phyloP scores from a whole-genome alignment of 352 stramenopile species.

The Globisporangium megalacanthum region DNA sequence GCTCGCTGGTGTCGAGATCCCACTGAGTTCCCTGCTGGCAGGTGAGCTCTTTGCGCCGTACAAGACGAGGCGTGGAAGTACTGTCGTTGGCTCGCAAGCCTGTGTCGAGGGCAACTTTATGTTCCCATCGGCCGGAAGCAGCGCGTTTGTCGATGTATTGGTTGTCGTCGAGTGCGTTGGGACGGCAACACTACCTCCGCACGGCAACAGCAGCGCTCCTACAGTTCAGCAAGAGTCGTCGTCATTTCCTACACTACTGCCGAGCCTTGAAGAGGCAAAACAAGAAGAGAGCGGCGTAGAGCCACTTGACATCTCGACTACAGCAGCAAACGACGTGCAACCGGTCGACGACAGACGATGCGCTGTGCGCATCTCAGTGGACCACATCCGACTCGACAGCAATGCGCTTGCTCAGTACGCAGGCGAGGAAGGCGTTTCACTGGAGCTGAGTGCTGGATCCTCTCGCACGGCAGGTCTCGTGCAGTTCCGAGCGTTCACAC shows the following conservation, averaged over 20 bases:
- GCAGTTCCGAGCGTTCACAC: slow-evolving; percentile 33
- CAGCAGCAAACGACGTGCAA: too few species aligned
- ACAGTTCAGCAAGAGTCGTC: background rate
- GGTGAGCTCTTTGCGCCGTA: slow-evolving; percentile 21
- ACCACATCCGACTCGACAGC: slow-evolving; percentile 25
- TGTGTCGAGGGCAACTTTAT: slow-evolving; percentile 31
- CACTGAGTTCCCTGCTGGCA: slow-evolving; percentile 25
- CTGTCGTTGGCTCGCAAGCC: slow-evolving; percentile 5
- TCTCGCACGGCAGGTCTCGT: slow-evolving; percentile 17
- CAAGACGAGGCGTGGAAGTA: background rate
- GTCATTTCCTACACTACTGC: too few species aligned
- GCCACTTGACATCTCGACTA: too few species aligned
- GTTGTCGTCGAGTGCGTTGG: slow-evolving; percentile 25
- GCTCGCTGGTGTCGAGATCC: slow-evolving; percentile 53
- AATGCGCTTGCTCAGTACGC: slow-evolving; percentile 20
- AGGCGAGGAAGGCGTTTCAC: slow-evolving; percentile 27
- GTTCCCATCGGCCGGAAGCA: slow-evolving; percentile 28
- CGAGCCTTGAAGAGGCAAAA: background rate
- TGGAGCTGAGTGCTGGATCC: slow-evolving; percentile 27
- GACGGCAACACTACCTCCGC: background rate
- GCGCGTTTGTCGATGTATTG: slow-evolving; percentile 26
- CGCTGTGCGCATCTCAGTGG: slow-evolving; percentile 21
- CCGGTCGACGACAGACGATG: too few species aligned
- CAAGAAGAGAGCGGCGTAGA: background rate
- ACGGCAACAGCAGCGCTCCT: background rate